These are phyloP conservation scores for Yamadazyma buinensis DNA, from an alignment of 1,139 yeast species.

Conservation along the genomic window DNA sequence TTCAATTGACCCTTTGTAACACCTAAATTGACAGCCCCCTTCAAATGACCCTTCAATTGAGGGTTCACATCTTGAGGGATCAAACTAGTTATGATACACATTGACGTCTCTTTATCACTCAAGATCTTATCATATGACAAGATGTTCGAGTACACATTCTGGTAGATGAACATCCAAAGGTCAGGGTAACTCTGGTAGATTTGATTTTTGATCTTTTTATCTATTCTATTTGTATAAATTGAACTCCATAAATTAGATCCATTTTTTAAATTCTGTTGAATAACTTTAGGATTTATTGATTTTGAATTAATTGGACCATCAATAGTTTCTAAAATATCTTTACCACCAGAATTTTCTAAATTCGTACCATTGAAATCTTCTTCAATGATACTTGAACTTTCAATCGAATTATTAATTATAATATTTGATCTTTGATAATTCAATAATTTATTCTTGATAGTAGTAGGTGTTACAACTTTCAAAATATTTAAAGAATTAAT, in stretches of 20 bases:
- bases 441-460: slow-evolving; percentile 28
- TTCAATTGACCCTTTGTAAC: slow-evolving; percentile 62
- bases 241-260: slow-evolving; percentile 73
- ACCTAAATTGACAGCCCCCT: slow-evolving; percentile 81
- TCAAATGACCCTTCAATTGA: slow-evolving; percentile 84
- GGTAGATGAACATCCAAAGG: slow-evolving; percentile 68
- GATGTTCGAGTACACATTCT: slow-evolving; percentile 74
- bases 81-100: slow-evolving; percentile 73
- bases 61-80: slow-evolving; percentile 96
- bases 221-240: slow-evolving; percentile 69
- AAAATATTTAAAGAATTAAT: slow-evolving; percentile 73
- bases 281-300: slow-evolving; percentile 26
- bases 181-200: slow-evolving; percentile 79
- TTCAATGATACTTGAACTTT: slow-evolving; percentile 35
- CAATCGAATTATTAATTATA: slow-evolving; percentile 35
- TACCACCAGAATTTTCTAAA: slow-evolving; percentile 17
- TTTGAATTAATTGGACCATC: slow-evolving; percentile 40
- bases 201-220: slow-evolving; percentile 63
- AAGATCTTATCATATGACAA: slow-evolving; percentile 66
- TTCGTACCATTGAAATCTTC: slow-evolving; percentile 41
- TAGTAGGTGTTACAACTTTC: slow-evolving; percentile 61
- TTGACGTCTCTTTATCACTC: slow-evolving; percentile 66
- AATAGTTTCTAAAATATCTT: slow-evolving; percentile 31
- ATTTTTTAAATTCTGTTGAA: slow-evolving; percentile 32
- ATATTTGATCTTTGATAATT: slow-evolving; percentile 28